Conservation (phyloP, 257 asterid genomes). For the Handroanthus guayacan region DNA sequence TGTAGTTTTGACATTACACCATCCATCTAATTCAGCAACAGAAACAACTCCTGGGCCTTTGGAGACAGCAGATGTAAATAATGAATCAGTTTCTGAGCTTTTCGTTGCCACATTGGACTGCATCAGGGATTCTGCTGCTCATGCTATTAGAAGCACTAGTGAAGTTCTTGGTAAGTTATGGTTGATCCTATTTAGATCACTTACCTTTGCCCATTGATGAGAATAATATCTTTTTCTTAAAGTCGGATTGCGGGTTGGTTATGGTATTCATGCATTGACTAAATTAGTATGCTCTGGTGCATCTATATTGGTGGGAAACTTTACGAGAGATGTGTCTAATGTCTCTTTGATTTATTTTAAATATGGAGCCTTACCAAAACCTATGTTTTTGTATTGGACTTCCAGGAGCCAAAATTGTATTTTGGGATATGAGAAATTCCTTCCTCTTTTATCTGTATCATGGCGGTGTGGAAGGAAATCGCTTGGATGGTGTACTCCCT, state of each 20-base stretch:
- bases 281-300: neutral
- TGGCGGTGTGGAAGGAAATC: constrained; percentile 78
- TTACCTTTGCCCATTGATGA: constrained; percentile 24
- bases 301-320: neutral
- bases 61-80: constrained; percentile 52
- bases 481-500: constrained; percentile 79
- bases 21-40: constrained; percentile 57
- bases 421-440: constrained; percentile 94
- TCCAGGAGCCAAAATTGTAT: constrained; percentile 86
- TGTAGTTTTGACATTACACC: constrained; percentile 17
- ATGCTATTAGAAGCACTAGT: constrained; percentile 69
- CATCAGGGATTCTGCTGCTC: constrained; percentile 76
- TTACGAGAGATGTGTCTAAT: neutral
- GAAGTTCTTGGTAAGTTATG: constrained; percentile 70
- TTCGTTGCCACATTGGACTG: constrained; percentile 93
- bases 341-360: neutral
- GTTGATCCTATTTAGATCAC: constrained; percentile 23
- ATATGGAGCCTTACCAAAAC: constrained; percentile 25
- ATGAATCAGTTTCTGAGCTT: constrained; percentile 89
- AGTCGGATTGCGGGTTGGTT: neutral
- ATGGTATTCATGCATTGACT: constrained; percentile 24
- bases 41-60: constrained; percentile 46
- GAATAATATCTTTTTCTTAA: neutral
- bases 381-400: constrained; percentile 35
- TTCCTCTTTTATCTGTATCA: constrained; percentile 70